Percentiles rank a stretch among this genome's conserved stretches.
Conservation (phyloP, 1,284 basidiomycete species). For the Puccinia novopanici region DNA sequence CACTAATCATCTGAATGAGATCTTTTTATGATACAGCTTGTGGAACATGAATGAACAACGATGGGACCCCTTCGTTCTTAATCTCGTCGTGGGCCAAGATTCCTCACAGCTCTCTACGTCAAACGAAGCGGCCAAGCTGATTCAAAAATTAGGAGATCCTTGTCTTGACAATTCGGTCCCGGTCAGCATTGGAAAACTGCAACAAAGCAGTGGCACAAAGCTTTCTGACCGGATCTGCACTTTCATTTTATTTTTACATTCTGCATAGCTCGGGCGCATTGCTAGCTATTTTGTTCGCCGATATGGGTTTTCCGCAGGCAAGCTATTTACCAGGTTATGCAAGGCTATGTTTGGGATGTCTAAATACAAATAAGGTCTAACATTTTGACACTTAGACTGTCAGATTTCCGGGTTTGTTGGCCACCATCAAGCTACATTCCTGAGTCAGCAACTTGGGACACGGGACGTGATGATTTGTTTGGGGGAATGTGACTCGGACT, state of each 20-base stretch:
- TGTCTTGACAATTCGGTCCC: constrained; percentile 41
- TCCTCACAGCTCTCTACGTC: constrained; percentile 59
- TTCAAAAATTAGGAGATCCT: constrained; percentile 34
- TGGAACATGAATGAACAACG: constrained; percentile 65
- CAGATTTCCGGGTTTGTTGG: constrained; percentile 39
- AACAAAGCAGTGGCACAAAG: neutral
- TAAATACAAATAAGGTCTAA: neutral
- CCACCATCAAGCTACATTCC: constrained; percentile 40
- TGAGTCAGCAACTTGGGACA: constrained; percentile 23
- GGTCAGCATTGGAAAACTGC: constrained; percentile 25
- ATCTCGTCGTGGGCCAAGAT: constrained; percentile 71
- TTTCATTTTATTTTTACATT: too few relatives aligned
- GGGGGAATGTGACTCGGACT: constrained; percentile 34
- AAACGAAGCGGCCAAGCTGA: constrained; percentile 64
- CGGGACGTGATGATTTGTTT: constrained; percentile 38
- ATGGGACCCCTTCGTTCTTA: constrained; percentile 75
- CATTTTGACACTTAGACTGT: constrained; percentile 19
- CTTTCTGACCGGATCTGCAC: constrained; percentile 55
- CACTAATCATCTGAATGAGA: neutral
- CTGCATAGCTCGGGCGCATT: constrained; percentile 75
- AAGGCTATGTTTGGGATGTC: neutral
- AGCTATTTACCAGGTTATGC: constrained; percentile 53
- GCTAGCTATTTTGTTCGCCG: constrained; percentile 71
- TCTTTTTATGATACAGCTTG: constrained; percentile 60
- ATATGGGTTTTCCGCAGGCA: constrained; percentile 75